Conservation (phyloP, 495 filamentous ascomycete species). For the Aspergillus biplanus region DNA sequence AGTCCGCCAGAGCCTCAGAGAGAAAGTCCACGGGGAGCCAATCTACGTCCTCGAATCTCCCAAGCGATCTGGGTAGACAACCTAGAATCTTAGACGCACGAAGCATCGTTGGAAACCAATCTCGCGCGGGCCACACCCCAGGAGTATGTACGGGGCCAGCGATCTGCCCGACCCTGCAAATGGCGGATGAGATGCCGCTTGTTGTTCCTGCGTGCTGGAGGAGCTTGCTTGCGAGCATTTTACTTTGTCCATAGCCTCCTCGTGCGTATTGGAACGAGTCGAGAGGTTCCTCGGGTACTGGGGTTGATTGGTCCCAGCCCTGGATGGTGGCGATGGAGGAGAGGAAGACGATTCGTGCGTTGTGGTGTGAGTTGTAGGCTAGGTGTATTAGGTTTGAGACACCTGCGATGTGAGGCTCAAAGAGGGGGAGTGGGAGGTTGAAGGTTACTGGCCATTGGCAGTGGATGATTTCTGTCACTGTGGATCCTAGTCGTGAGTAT, state of each 20-base stretch:
- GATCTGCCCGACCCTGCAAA: slow-evolving; percentile 60
- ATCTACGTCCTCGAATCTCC: not conserved
- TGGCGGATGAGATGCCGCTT: slow-evolving; percentile 38
- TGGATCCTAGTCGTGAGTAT: slow-evolving; percentile 40
- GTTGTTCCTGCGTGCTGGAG: slow-evolving; percentile 45
- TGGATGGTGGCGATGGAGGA: slow-evolving; percentile 52
- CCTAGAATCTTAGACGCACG: slow-evolving; percentile 32
- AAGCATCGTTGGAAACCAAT: slow-evolving; percentile 55
- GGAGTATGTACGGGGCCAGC: slow-evolving; percentile 43
- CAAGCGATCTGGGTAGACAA: slow-evolving; percentile 11
- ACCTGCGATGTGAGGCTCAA: slow-evolving; percentile 55
- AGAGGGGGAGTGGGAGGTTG: slow-evolving; percentile 54
- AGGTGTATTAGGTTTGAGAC: slow-evolving; percentile 55
- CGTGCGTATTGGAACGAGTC: slow-evolving; percentile 40
- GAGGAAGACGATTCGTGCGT: slow-evolving; percentile 53
- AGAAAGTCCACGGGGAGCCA: slow-evolving; percentile 52
- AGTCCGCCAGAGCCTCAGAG: slow-evolving; percentile 36
- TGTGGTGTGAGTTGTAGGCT: slow-evolving; percentile 36
- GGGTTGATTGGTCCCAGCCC: slow-evolving; percentile 32
- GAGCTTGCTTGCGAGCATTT: slow-evolving; percentile 52
- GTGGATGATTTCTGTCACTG: slow-evolving; percentile 57
- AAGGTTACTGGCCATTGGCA: slow-evolving; percentile 66
- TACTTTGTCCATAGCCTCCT: slow-evolving; percentile 57
- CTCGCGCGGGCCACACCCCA: slow-evolving; percentile 56
- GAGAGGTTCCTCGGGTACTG: slow-evolving; percentile 49